Base-by-base conservation (phyloP, 2,329 filamentous ascomycete genomes). In the Trichoderma breve region DNA sequence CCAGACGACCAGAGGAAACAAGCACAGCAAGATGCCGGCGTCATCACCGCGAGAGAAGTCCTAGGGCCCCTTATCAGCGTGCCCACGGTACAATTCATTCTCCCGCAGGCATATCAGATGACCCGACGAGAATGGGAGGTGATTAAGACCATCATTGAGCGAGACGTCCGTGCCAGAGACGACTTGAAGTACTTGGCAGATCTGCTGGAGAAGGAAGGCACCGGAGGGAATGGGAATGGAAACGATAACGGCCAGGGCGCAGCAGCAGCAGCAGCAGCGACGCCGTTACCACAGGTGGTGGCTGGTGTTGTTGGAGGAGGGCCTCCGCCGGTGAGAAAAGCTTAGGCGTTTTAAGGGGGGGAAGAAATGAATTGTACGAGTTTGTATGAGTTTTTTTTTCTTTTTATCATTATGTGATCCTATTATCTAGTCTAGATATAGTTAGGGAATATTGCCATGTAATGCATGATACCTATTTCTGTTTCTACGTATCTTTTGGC, bases 61-160 rank as follows among this genome's bases (percentile, higher is more conserved):
- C 84, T 94, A 0, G 92, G 92, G 0, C 80, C 85, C 0, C 84
- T 91, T 58, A 87, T 91, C 14, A 84, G 84, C 26, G 88, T 89
- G 18, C 89, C 91, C 0, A 92, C 91, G 0, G 89, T 93, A 9
- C 85, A 88, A 28, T 92, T 94, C 76, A 83, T 95, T 5, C 83
- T 94, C 58, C 88, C 90, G 6, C 90, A 93, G 74, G 91, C 91
- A 1, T 89, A 87, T 24, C 87, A 88, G 64, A 93, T 92, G 85
- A 86, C 90, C 60, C 85, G 88, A n/a, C 83, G 87, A 18, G 93
- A 97, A 78, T 91, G 96, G 87, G 85, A 88, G 70, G 89, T 96
- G 32, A 88, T 98, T 73, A 86, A 88, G 66, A 86, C 87, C 51
- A 90, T 95, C 15, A 85, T 94, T 28, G 86, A 90, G 64, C 84